Percentiles rank a stretch among this genome's conserved stretches.
Evolutionary conservation across 306 rosid genomes (phyloP).

Genomic region (Albizia julibrissin): DNA sequence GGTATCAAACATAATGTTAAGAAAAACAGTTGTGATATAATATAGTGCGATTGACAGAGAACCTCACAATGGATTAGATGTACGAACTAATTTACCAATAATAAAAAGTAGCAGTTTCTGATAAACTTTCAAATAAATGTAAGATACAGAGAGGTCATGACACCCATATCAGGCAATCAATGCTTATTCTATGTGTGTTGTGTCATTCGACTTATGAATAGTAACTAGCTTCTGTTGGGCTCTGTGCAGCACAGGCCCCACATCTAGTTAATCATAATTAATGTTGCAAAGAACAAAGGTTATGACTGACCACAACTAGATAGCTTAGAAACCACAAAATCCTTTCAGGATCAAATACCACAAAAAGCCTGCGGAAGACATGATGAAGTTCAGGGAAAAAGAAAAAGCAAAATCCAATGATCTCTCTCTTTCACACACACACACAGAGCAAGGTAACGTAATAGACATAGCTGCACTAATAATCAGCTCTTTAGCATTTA

Average conservation of each 20-base stretch:
- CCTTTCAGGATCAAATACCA: neutral
- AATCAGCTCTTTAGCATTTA: conserved; percentile 7
- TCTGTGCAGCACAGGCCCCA: neutral
- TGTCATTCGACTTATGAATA: neutral
- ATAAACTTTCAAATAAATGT: neutral
- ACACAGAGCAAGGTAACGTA: neutral
- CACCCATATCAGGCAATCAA: neutral
- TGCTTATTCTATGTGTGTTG: neutral
- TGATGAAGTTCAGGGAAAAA: neutral
- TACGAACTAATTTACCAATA: neutral
- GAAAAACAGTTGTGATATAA: neutral
- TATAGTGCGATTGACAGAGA: neutral
- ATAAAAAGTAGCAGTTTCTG: neutral
- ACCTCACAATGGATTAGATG: neutral
- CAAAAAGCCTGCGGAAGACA: neutral
- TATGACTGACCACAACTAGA: neutral
- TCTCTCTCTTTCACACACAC: neutral
- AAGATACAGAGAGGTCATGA: neutral
- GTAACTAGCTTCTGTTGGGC: neutral
- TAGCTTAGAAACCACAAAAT: neutral
- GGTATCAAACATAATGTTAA: conserved; percentile 12
- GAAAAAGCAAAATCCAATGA: neutral
- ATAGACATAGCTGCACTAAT: neutral
- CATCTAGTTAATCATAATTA: neutral
- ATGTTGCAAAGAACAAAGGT: neutral